These are phyloP conservation scores for Furcasterigmium furcatum DNA, from an alignment of 2,329 filamentous ascomycete species.

Conservation along the genomic window DNA sequence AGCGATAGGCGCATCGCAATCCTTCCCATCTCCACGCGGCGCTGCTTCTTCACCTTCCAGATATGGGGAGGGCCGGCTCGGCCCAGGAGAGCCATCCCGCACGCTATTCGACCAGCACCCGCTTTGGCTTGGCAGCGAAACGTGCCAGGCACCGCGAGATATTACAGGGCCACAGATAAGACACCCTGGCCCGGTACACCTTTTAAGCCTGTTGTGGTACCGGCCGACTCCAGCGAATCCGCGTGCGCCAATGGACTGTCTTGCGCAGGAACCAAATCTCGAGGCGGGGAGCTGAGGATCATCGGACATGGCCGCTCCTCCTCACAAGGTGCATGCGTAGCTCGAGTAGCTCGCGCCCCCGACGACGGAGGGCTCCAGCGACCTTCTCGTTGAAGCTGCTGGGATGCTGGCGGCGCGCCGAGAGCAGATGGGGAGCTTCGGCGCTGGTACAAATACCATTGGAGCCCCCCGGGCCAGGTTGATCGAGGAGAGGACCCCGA, in stretches of 20 bases:
- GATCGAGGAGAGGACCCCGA: neutral
- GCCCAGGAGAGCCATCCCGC: neutral
- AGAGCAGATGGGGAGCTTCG: too few species aligned
- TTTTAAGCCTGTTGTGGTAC: constrained; percentile 1
- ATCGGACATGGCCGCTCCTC: constrained; percentile 9
- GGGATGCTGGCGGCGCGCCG: constrained; percentile 8
- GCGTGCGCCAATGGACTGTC: neutral
- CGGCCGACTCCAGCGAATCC: constrained; percentile 7
- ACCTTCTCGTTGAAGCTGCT: neutral
- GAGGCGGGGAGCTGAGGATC: neutral
- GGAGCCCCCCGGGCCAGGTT: neutral
- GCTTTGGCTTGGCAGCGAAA: constrained; percentile 6
- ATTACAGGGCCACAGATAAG: constrained; percentile 15
- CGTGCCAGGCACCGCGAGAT: constrained; percentile 13
- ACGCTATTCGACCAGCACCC: neutral
- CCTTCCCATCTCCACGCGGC: neutral
- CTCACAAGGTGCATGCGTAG: neutral
- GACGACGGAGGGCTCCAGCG: neutral
- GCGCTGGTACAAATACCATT: constrained; percentile 3
- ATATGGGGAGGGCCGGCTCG: neutral
- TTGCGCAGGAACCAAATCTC: neutral
- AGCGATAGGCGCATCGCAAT: neutral
- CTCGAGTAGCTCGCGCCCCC: neutral
- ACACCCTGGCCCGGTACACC: constrained; percentile 7
- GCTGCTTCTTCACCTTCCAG: constrained; percentile 1